Evolutionary conservation across 306 rosid species (phyloP).

Genomic region (Cucurbita moschata): DNA sequence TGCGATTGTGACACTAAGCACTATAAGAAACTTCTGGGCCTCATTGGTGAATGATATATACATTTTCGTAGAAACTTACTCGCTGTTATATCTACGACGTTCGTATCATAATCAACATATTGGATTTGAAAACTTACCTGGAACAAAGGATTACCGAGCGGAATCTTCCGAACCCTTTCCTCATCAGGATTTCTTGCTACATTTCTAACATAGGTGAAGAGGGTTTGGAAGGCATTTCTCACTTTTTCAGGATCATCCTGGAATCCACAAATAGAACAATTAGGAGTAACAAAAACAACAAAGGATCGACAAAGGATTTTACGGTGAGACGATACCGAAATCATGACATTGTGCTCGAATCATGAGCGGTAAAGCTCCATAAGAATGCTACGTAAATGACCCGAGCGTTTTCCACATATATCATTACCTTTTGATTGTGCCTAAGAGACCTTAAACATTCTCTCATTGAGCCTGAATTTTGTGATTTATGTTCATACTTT

Average conservation of each 20-base stretch:
- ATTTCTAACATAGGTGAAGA: slow-evolving; percentile 57
- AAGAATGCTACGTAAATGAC: background rate
- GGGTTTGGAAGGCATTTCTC: slow-evolving; percentile 61
- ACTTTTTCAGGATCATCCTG: slow-evolving; percentile 69
- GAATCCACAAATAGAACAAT: slow-evolving; percentile 5
- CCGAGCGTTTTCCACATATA: background rate
- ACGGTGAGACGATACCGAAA: background rate
- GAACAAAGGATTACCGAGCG: slow-evolving; percentile 53
- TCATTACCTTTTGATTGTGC: slow-evolving; percentile 75
- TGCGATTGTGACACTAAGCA: background rate
- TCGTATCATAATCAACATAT: background rate
- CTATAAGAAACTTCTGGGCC: background rate
- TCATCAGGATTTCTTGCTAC: slow-evolving; percentile 68
- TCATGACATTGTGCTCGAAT: background rate
- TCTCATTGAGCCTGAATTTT: slow-evolving; percentile 77
- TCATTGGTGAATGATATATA: background rate
- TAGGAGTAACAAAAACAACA: background rate
- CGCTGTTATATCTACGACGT: background rate
- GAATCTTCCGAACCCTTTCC: slow-evolving; percentile 72
- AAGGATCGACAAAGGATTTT: background rate
- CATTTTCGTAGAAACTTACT: background rate
- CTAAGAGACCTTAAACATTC: slow-evolving; percentile 87
- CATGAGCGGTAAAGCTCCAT: background rate
- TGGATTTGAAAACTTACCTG: slow-evolving; percentile 29
- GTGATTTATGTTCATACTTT: slow-evolving; percentile 27